Evolutionary conservation across 495 filamentous ascomycete species (phyloP), one percentile per base, ranked within the genome.

Genomic region (Thermothielavioides terrestris): DNA sequence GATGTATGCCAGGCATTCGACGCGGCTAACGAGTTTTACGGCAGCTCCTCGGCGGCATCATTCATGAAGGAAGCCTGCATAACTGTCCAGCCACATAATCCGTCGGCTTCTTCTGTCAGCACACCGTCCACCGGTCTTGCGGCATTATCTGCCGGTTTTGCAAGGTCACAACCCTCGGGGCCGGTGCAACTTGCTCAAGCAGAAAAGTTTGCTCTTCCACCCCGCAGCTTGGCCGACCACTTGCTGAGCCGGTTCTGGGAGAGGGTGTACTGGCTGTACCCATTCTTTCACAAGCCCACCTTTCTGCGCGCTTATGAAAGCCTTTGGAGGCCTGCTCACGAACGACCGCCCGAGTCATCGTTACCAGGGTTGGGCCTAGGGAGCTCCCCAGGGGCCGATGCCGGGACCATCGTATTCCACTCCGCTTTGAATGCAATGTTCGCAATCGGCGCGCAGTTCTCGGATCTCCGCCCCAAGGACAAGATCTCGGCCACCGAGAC

Each of bases 341-440:
- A 63, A 9, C 52, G 65, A 44, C 42, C 63, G 44, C 6, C 40
- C 0, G 30, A 18, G 27, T 26, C 25, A 2, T 12, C 54, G 50
- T 4, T 35, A 42, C 30, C 51, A 57, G 25, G 61, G 42, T 3
- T 75, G 20, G 72, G 70, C 3, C 62, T 75, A 15, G 72, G 71
- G 6, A 60, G 63, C n/a, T 52, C 52, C 0, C 62, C 54, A n/a
- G 70, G 71, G 30, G 72, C 65, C 2, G 64, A 60, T 4, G 56
- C 63, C 7, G 58, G 62, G 28, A 70, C 68, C 2, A 65, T 70
- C 17, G 63, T 75, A 17, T 75, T 75, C 42, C 63, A 72, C 42
- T 68, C 55, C 28, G 69, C 70, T 12, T 51, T 77, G 7, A 77
- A 77, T 44, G 53, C 55, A 0, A 68, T 76, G 0, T 75, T 77